Evolutionary conservation across 2,329 filamentous ascomycete species (phyloP), one percentile per base, ranked within the genome.

Genomic region (Penicillium sp.): DNA sequence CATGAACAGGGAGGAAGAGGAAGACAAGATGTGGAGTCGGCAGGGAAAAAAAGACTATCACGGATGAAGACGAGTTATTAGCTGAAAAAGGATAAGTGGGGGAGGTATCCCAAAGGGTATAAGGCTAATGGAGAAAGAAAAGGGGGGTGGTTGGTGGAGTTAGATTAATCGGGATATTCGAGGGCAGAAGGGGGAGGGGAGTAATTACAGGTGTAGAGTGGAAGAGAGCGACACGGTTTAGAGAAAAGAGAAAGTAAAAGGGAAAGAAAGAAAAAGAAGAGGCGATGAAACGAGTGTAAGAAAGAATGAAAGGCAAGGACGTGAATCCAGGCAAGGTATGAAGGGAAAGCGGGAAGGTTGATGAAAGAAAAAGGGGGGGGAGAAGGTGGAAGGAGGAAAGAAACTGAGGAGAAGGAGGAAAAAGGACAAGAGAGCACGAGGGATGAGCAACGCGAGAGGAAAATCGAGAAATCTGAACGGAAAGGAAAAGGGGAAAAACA

Each of bases 221-320:
- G 35, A 63, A 65, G 68, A 68, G 60, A 61, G 64, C 63, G 62
- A 60, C 33, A 64, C 59, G 56, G 35, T 5, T 15, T 45, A 56
- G 59, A 62, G 28, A 28, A 19, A 54, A 56, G 58, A 63, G 33
- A 66, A 65, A 55, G 47, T 37, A n/a, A 15, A 15, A 19, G 19
- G 19, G 12, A 9, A 30, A 8, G 5, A 49, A 30, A 49, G 12
- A 30, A 49, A 63, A 42, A 61, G 62, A 56, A 65, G 61, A 63
- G 58, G 63, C 79, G 79, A 4, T 81, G 86, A 65, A 77, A 90
- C 63, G 61, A 65, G 57, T 22, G 73, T 79, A 56, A 76, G 69
- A 17, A 75, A 75, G 55, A 80, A 70, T 64, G 64, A 67, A 68
- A 65, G 67, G 65, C 58, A 68, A 70, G 65, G 68, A 63, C 62